Conservation (phyloP, 1,284 basidiomycete species). For the Austropuccinia psidii region DNA sequence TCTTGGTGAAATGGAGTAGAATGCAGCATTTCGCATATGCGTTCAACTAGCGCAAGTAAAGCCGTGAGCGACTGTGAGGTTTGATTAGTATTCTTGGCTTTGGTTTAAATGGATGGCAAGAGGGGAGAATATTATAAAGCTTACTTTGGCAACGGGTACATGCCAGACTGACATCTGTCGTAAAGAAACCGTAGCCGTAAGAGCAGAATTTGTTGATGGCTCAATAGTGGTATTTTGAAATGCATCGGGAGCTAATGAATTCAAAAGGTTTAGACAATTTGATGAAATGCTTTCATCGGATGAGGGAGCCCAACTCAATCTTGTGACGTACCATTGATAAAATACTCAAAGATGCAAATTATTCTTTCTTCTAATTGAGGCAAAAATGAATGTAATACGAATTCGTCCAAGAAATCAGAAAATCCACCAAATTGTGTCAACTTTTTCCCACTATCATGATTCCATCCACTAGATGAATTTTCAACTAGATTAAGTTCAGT, state of each 20-base stretch:
- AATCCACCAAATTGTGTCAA: slow-evolving; percentile 55
- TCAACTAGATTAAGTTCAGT: too few species aligned
- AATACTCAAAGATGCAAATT: slow-evolving; percentile 72
- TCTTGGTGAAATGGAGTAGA: slow-evolving; percentile 94
- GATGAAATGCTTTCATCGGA: too few species aligned
- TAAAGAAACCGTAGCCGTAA: neutral
- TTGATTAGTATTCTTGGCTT: slow-evolving; percentile 37
- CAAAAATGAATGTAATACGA: slow-evolving; percentile 84
- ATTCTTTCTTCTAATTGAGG: slow-evolving; percentile 95
- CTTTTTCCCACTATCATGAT: slow-evolving; percentile 1
- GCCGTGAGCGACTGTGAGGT: slow-evolving; percentile 63
- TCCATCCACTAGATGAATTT: too few species aligned
- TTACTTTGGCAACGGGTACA: slow-evolving; percentile 70
- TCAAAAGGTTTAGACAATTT: too few species aligned
- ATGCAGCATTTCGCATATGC: slow-evolving; percentile 81
- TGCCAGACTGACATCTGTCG: slow-evolving; percentile 54
- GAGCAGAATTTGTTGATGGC: neutral
- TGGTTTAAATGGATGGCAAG: neutral
- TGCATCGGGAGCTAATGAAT: slow-evolving; percentile 55
- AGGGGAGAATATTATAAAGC: slow-evolving; percentile 34
- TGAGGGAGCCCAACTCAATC: neutral
- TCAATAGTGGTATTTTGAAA: slow-evolving; percentile 69
- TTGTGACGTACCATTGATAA: slow-evolving; percentile 60
- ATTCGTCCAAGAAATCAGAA: slow-evolving; percentile 76
- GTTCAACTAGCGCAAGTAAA: slow-evolving; percentile 82